Evolutionary conservation across 2,329 filamentous ascomycete genomes (phyloP).

Genomic region (Sporothrix phasma): DNA sequence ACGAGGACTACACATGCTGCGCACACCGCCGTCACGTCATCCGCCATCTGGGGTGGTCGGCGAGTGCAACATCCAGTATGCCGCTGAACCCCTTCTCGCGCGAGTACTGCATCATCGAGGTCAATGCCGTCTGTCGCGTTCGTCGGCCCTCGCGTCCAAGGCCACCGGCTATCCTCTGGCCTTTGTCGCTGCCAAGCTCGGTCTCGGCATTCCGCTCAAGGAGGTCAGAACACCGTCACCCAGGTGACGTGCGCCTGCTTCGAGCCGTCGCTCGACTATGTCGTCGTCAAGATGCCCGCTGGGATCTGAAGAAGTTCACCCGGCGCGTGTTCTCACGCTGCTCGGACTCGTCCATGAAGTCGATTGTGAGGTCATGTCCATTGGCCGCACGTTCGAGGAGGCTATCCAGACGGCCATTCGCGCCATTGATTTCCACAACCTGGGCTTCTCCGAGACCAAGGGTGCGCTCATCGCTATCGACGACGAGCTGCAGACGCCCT

Average conservation of each 20-base stretch:
- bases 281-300: constrained; percentile 97
- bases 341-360: constrained; percentile 99
- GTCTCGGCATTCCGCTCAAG: constrained; percentile 87
- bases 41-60: constrained; percentile 94
- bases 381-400: constrained; percentile 93
- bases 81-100: constrained; percentile 87
- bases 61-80: constrained; percentile 99
- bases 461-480: constrained; percentile 85
- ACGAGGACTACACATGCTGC: constrained; percentile 98
- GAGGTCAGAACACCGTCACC: constrained; percentile 93
- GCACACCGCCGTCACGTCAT: constrained; percentile 96
- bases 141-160: constrained; percentile 91
- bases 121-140: constrained; percentile 95
- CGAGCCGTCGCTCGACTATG: constrained; percentile 94
- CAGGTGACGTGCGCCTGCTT: constrained; percentile 96
- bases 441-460: constrained; percentile 85
- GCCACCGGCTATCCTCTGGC: constrained; percentile 93
- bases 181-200: constrained; percentile 94
- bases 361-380: constrained; percentile 98
- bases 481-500: constrained; percentile 90
- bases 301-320: constrained; percentile 99
- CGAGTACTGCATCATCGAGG: constrained; percentile 98
- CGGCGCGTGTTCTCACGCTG: constrained; percentile 85
- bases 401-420: constrained; percentile 97
- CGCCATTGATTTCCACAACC: constrained; percentile 87